These are phyloP conservation scores for Aspergillus ochraceoroseus DNA, from an alignment of 2,329 filamentous ascomycete genomes.

Conservation along the genomic window DNA sequence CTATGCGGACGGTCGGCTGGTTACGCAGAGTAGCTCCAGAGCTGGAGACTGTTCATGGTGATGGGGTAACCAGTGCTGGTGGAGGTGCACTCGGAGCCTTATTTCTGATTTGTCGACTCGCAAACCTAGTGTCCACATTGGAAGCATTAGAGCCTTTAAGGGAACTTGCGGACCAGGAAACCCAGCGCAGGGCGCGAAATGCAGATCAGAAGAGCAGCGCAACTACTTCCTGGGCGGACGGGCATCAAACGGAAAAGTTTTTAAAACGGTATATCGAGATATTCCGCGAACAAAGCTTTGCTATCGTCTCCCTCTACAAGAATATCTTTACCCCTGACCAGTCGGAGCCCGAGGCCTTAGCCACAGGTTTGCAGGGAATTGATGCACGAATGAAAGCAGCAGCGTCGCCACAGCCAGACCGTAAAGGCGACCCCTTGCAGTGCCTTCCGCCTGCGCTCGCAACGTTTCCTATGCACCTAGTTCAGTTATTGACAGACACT, in stretches of 20 bases:
- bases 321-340: constrained; percentile 70
- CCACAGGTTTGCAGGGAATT: constrained; percentile 26
- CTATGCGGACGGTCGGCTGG: constrained; percentile 88
- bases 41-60: constrained; percentile 49
- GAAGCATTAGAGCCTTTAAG: constrained; percentile 78
- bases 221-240: constrained; percentile 45
- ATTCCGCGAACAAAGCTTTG: constrained; percentile 95
- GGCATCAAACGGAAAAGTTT: constrained; percentile 90
- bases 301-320: constrained; percentile 88
- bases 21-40: constrained; percentile 81
- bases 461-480: constrained; percentile 78
- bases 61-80: constrained; percentile 26
- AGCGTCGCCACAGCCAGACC: constrained; percentile 20
- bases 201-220: constrained; percentile 24
- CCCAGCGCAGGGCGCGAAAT: constrained; percentile 41
- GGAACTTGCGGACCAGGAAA: constrained; percentile 86
- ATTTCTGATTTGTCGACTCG: constrained; percentile 80
- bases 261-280: constrained; percentile 95
- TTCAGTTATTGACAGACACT: constrained; percentile 73
- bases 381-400: constrained; percentile 27
- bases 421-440: constrained; percentile 32
- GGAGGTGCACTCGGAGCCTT: constrained; percentile 73
- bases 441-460: constrained; percentile 70
- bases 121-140: constrained; percentile 72
- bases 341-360: constrained; percentile 31